Evolutionary conservation across 805 yeast species (phyloP).

Genomic region (Candida cerambycidarum): DNA sequence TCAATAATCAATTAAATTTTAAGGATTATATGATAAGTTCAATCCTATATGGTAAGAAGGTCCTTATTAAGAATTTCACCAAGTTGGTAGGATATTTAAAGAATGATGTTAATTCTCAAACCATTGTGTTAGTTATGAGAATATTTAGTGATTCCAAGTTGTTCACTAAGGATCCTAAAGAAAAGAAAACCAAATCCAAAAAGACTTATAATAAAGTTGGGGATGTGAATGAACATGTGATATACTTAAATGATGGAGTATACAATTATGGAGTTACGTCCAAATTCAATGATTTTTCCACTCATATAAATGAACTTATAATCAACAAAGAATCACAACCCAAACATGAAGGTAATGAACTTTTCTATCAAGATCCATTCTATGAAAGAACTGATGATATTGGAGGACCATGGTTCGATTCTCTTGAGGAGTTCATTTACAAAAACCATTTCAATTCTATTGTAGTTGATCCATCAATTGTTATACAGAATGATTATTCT

Average conservation of each 20-base stretch:
- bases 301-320: slow-evolving; percentile 25
- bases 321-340: neutral
- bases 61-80: slow-evolving; percentile 35
- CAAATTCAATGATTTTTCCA: slow-evolving; percentile 31
- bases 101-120: slow-evolving; percentile 41
- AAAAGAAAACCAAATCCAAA: slow-evolving; percentile 15
- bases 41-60: slow-evolving; percentile 36
- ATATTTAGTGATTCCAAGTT: slow-evolving; percentile 37
- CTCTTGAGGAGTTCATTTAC: slow-evolving; percentile 25
- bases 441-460: slow-evolving; percentile 27
- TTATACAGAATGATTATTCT: slow-evolving; percentile 28
- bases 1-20: slow-evolving; percentile 18
- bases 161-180: slow-evolving; percentile 22
- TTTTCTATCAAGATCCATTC: slow-evolving; percentile 17
- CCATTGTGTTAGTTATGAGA: slow-evolving; percentile 39
- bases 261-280: slow-evolving; percentile 57
- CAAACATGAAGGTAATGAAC: neutral
- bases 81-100: slow-evolving; percentile 32
- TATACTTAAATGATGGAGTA: slow-evolving; percentile 47
- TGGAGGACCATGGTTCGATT: slow-evolving; percentile 14
- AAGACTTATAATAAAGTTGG: slow-evolving; percentile 22
- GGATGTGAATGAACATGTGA: slow-evolving; percentile 23
- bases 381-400: slow-evolving; percentile 10
- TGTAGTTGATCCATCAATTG: slow-evolving; percentile 32
- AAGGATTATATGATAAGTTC: slow-evolving; percentile 31